Conservation (phyloP, 73 alveolate species). For the Tetrahymena malaccensis region DNA sequence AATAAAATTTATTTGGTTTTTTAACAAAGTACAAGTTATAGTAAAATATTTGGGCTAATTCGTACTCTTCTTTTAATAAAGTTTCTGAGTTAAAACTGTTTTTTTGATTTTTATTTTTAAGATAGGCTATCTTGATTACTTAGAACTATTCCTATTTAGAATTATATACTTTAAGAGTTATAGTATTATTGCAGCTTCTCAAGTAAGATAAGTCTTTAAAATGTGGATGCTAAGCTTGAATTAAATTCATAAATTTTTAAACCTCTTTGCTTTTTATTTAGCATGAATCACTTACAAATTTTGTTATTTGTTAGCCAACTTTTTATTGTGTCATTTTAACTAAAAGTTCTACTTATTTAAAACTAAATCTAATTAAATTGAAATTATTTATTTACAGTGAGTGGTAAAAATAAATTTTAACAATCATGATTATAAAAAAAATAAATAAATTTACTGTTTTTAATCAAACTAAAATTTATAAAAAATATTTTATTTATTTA, state of each 20-base stretch:
- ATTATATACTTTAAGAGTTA: neutral
- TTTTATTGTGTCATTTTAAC: neutral
- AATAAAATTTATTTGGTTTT: neutral
- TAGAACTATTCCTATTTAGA: neutral
- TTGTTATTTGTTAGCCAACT: neutral
- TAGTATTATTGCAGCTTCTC: neutral
- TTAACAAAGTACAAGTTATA: neutral
- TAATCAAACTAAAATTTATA: too few relatives aligned
- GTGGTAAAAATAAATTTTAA: too few relatives aligned
- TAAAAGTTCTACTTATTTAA: neutral
- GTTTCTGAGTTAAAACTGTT: neutral
- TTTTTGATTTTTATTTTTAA: neutral
- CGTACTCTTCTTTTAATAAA: neutral
- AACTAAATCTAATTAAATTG: neutral
- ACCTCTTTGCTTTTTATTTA: neutral
- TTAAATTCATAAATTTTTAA: neutral
- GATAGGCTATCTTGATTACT: neutral
- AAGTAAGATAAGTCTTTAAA: neutral
- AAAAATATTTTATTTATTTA: too few relatives aligned
- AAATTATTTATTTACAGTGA: too few relatives aligned
- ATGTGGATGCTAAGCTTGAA: neutral
- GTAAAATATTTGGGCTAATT: neutral
- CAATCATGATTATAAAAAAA: too few relatives aligned
- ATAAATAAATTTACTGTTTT: too few relatives aligned
- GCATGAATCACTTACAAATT: neutral